phyloP scores from a whole-genome alignment of 441 rosid genomes.

The Codiaeum variegatum region DNA sequence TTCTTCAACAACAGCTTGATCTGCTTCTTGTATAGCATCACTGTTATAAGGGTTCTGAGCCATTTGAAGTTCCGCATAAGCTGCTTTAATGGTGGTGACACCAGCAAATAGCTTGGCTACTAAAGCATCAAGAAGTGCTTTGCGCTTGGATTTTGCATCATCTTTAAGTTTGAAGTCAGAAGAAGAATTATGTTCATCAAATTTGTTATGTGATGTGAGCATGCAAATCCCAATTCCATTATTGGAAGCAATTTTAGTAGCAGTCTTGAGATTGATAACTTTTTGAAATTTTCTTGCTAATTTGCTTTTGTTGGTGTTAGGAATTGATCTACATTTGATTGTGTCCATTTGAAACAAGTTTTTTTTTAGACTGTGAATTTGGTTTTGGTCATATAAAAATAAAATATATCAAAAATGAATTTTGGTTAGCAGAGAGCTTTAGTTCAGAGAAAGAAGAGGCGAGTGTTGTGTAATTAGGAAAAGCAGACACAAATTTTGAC shows the following conservation, averaged over 20 bases:
- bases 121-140: slow-evolving; percentile 64
- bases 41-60: slow-evolving; percentile 77
- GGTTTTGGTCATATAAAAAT: neutral
- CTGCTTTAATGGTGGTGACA: slow-evolving; percentile 67
- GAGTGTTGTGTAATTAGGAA: slow-evolving; percentile 14
- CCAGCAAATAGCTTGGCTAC: slow-evolving; percentile 69
- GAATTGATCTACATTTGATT: slow-evolving; percentile 46
- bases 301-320: slow-evolving; percentile 49
- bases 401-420: neutral
- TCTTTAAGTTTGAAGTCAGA: slow-evolving; percentile 14
- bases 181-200: slow-evolving; percentile 14
- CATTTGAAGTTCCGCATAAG: slow-evolving; percentile 78
- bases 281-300: slow-evolving; percentile 65
- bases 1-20: slow-evolving; percentile 56
- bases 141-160: slow-evolving; percentile 31
- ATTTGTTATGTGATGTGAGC: slow-evolving; percentile 45
- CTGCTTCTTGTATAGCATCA: slow-evolving; percentile 68
- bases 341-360: slow-evolving; percentile 43
- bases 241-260: slow-evolving; percentile 50
- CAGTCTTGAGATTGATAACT: slow-evolving; percentile 54
- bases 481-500: slow-evolving; percentile 32
- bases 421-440: slow-evolving; percentile 12
- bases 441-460: slow-evolving; percentile 16
- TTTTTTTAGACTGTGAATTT: slow-evolving; percentile 1
- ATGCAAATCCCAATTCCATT: slow-evolving; percentile 77